A percentile compares a stretch with the other conserved stretches of the same genome.
Conservation (phyloP, 768 basidiomycete species). For the Lactarius trivialis region DNA sequence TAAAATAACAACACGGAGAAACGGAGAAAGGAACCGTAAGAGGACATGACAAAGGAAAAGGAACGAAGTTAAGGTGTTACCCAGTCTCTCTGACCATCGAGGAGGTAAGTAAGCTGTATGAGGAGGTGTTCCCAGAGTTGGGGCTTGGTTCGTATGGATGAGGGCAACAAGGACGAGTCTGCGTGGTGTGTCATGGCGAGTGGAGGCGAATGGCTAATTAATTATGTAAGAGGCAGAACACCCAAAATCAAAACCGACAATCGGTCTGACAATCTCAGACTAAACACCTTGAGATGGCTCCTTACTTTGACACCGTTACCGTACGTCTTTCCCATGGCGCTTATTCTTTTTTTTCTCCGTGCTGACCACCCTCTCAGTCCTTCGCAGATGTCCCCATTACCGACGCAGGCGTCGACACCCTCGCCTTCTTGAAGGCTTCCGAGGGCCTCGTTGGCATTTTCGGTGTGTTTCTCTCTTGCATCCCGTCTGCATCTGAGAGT, state of each 20-base stretch:
- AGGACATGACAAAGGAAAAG: neutral
- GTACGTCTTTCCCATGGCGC: slow-evolving; percentile 31
- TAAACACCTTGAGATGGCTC: slow-evolving; percentile 47
- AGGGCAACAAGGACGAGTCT: slow-evolving; percentile 68
- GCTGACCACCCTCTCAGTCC: slow-evolving; percentile 46
- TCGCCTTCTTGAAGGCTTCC: slow-evolving; percentile 80
- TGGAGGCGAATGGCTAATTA: neutral
- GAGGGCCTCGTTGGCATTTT: slow-evolving; percentile 87
- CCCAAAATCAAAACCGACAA: slow-evolving; percentile 5
- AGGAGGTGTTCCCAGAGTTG: slow-evolving; percentile 79
- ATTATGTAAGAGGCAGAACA: slow-evolving; percentile 10
- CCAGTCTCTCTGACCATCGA: slow-evolving; percentile 72
- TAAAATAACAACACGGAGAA: neutral
- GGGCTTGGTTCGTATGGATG: slow-evolving; percentile 59
- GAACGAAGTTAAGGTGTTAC: slow-evolving; percentile 43
- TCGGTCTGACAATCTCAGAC: slow-evolving; percentile 8
- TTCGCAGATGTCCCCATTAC: slow-evolving; percentile 86
- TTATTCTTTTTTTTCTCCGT: neutral
- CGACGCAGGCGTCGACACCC: slow-evolving; percentile 82
- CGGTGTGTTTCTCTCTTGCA: slow-evolving; percentile 43
- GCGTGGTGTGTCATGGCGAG: slow-evolving; percentile 67
- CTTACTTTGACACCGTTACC: slow-evolving; percentile 67
- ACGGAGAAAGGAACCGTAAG: slow-evolving; percentile 7
- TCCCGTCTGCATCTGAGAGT: neutral
- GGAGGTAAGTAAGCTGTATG: slow-evolving; percentile 51